Evolutionary conservation across 805 yeast genomes (phyloP), one percentile per base, ranked within the genome.

Genomic region (Candida pini): DNA sequence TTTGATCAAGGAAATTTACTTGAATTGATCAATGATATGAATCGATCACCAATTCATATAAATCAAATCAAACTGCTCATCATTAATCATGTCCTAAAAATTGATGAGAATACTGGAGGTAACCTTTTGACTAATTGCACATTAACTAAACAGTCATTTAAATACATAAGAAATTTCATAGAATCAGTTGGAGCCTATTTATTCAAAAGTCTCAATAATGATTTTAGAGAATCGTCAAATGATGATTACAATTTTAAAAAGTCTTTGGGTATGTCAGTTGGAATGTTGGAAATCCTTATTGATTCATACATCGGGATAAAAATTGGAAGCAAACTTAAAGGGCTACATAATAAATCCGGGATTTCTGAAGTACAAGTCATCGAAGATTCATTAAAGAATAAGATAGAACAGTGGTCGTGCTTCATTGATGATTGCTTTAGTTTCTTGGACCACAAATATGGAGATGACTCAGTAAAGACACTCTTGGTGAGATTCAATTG

Each of bases 321-420:
- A 14, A 41, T 46, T 18, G 55, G 53, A 23, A 38, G 44, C 16
- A 55, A 49, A 25, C 30, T 45, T 6, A 55, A 44, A 29, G 53
- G 47, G 28, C 23, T 35, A 3, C 42, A 40, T 5, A 41, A 36
- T 17, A 53, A 46, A 31, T 24, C 45, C 5, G 28, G 36, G 4
- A 15, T 41, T 1, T 40, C 36, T 4, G 68, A 64, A 4, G 38
- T 64, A 3, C 62, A 64, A n/a, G 49, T 64, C 3, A 62, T 59
- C 10, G 58, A 69, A 30, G 53, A 58, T 14, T 57, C 60, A 23
- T 34, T 77, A 0, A 58, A 60, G 6, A 65, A 60, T 16, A 63
- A 75, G 36, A 51, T 80, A 5, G 47, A 54, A 3, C 61, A 66
- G 28, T 81, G 89, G 89, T 38, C 53, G 2, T 35, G 43, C 1